Evolutionary conservation across 768 basidiomycete genomes (phyloP).

Genomic region (Gymnopilus junonius): DNA sequence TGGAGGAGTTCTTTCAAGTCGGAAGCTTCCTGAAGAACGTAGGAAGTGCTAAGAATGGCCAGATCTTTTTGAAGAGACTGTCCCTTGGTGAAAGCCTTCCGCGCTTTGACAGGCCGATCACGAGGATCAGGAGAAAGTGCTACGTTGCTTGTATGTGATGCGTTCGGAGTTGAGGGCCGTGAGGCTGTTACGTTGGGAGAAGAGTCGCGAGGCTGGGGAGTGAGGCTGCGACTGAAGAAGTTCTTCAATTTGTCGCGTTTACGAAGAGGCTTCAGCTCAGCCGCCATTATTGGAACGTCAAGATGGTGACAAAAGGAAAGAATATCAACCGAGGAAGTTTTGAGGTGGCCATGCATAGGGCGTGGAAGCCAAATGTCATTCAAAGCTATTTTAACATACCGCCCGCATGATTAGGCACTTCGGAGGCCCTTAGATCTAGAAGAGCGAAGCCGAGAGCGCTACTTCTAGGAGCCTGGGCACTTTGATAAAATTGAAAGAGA

Average conservation of each 20-base stretch:
- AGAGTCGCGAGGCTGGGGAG: not conserved
- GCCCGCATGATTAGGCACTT: no score
- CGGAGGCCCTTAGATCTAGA: no score
- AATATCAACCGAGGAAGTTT: not conserved
- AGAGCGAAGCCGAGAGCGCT: no score
- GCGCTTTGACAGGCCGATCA: not conserved
- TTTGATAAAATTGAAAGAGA: no score
- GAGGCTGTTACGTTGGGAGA: no score
- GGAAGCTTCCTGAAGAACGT: not conserved
- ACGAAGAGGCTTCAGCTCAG: not conserved
- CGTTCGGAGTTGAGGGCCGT: no score
- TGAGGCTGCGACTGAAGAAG: not conserved
- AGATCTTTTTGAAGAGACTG: not conserved
- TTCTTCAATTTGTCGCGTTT: not conserved
- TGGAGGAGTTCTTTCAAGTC: not conserved
- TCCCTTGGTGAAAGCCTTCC: not conserved
- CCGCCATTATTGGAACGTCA: not conserved
- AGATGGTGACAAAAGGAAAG: not conserved
- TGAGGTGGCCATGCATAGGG: not conserved
- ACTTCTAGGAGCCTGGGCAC: no score
- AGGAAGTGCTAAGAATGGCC: not conserved
- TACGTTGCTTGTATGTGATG: no score
- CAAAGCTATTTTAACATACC: no score
- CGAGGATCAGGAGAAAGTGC: no score
- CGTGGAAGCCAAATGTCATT: no score